Percentiles rank a stretch among this genome's conserved stretches.
Evolutionary conservation across 257 asterid species (phyloP).

Genomic region (Coffea canephora): DNA sequence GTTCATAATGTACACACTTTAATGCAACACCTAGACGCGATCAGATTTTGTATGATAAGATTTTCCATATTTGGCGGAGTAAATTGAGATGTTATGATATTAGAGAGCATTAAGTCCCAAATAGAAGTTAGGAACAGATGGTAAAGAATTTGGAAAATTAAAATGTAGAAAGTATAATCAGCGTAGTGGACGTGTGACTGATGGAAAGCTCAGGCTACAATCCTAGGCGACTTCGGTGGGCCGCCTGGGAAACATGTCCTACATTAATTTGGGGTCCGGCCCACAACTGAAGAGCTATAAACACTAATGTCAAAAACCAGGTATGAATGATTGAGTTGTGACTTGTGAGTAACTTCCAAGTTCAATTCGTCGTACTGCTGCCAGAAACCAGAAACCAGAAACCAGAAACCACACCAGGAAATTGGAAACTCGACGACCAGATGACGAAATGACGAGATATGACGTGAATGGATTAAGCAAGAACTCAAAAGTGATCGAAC

Average conservation of each 20-base stretch:
- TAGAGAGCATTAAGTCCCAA: background rate
- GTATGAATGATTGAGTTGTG: background rate
- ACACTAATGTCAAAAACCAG: constrained; percentile 1
- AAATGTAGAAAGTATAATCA: background rate
- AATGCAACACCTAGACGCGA: background rate
- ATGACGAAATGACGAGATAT: background rate
- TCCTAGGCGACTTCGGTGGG: background rate
- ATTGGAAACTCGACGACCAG: background rate
- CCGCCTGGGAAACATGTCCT: background rate
- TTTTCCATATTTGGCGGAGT: background rate
- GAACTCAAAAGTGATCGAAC: background rate
- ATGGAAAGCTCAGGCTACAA: background rate
- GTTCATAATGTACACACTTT: background rate
- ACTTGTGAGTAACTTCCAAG: background rate
- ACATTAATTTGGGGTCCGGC: background rate
- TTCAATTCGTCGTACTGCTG: background rate
- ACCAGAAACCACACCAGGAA: background rate
- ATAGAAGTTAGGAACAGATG: background rate
- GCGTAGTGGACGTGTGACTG: background rate
- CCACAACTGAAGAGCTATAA: constrained; percentile 6
- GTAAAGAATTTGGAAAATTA: background rate
- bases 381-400: background rate
- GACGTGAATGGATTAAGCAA: background rate
- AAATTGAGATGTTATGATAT: background rate
- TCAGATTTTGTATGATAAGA: background rate